Conservation (phyloP, 768 basidiomycete genomes). For the Auriscalpium orientale region DNA sequence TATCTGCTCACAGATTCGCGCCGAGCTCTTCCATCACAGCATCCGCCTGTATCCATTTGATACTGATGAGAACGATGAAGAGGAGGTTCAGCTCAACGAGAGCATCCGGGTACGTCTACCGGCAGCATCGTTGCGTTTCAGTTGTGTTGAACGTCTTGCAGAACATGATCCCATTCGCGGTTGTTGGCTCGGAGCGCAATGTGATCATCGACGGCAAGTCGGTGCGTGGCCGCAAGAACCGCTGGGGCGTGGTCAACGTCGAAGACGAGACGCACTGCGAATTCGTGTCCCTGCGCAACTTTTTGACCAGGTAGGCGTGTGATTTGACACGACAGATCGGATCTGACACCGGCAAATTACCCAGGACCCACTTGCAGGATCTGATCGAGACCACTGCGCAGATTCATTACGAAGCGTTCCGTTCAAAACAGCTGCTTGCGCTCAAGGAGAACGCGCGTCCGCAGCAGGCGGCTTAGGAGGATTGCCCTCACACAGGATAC, state of each 20-base stretch:
- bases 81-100: slow-evolving; percentile 87
- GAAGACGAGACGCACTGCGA: slow-evolving; percentile 97
- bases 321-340: neutral
- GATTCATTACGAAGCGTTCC: slow-evolving; percentile 99
- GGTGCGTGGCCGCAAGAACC: slow-evolving; percentile 93
- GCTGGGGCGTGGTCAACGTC: slow-evolving; percentile 98
- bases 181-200: slow-evolving; percentile 94
- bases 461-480: slow-evolving; percentile 9
- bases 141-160: slow-evolving; percentile 23
- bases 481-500: too few species aligned
- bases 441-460: slow-evolving; percentile 64
- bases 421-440: slow-evolving; percentile 94
- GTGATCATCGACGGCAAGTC: slow-evolving; percentile 95
- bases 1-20: slow-evolving; percentile 60
- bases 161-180: slow-evolving; percentile 93
- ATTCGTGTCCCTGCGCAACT: slow-evolving; percentile 95
- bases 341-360: neutral
- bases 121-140: neutral
- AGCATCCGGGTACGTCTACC: slow-evolving; percentile 65
- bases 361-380: slow-evolving; percentile 92
- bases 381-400: slow-evolving; percentile 98
- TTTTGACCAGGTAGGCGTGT: slow-evolving; percentile 70
- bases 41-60: slow-evolving; percentile 97
- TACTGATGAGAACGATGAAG: slow-evolving; percentile 90
- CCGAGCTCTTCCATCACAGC: slow-evolving; percentile 84